Base-by-base conservation (phyloP, 257 asterid species). In the Parsonsia alboflavescens region DNA sequence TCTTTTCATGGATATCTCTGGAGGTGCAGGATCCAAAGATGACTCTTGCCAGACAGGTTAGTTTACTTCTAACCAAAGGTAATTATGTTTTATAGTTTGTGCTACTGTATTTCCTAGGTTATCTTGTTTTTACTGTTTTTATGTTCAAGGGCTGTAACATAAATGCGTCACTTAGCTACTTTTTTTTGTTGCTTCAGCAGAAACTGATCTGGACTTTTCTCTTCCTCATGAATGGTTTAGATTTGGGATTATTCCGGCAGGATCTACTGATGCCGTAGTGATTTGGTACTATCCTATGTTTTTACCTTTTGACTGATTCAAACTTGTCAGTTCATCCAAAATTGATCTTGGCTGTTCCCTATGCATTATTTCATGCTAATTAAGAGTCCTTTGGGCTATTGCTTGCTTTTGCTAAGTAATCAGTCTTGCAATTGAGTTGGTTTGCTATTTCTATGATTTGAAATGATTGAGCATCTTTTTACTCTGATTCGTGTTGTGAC, bases 181-280 rank as follows among this genome's bases (percentile, higher is more conserved):
- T 67, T 71, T 77, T 79, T 77, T 17, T 68, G 67, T 45, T 74
- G 65, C 74, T 70, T 75, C 57, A 75, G 83, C 92, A 89, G 96
- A 71, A 42, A 87, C 83, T 75, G 91, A 87, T 77, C 80, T 76
- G 15, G 91, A 83, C 67, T 87, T 89, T 79, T 80, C 84, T 63
- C 82, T 94, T 81, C 93, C 97, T 19, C 91, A 84, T 81, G 88
- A 87, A 78, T 76, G 73, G 65, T 94, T 94, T 80, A 88, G 96
- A 88, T 83, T 94, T 81, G 99, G 99, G 80, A 86, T 94, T 77
- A 94, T 94, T 80, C 99, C 99, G 61, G 96, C 99, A 61, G 99
- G 99, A 80, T 94, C 99, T 24, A 94, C 99, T n/a, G 99, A 94
- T 86, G 97, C 99, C 69, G 84, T 90, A 7, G 97, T 83, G 65